These are phyloP conservation scores for Amanita exitialis DNA, from an alignment of 768 basidiomycete species.

Conservation along the genomic window DNA sequence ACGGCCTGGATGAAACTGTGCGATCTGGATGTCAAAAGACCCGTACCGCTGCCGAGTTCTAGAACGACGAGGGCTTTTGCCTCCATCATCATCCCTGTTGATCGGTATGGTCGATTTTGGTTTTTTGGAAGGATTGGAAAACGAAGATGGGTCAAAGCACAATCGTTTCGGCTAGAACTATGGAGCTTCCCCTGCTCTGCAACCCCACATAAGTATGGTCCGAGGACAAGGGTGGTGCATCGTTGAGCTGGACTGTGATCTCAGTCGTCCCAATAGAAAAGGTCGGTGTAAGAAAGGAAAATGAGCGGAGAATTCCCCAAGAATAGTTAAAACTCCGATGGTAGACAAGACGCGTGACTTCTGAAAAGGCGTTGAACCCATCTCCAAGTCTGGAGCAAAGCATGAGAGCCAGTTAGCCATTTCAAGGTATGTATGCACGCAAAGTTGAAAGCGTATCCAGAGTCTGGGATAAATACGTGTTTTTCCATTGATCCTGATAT, in stretches of 20 bases:
- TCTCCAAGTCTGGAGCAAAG: constrained; percentile 24
- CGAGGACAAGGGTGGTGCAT: constrained; percentile 56
- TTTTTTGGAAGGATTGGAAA: constrained; percentile 22
- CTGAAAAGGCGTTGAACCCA: constrained; percentile 42
- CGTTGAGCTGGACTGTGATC: constrained; percentile 52
- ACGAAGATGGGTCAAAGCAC: constrained; percentile 31
- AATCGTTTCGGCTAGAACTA: constrained; percentile 58
- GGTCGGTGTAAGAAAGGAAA: constrained; percentile 25
- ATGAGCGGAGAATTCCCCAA: no score
- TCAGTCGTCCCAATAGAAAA: constrained; percentile 7
- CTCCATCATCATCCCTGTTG: neutral
- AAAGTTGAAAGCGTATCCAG: constrained; percentile 66
- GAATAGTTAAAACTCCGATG: no score
- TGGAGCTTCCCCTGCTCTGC: constrained; percentile 79
- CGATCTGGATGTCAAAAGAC: no score
- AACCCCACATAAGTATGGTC: constrained; percentile 78
- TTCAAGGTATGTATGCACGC: constrained; percentile 60
- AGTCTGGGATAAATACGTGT: constrained; percentile 40
- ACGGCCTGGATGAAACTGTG: no score
- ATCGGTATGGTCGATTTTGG: neutral
- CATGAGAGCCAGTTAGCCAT: constrained; percentile 54
- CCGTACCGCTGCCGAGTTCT: constrained; percentile 83
- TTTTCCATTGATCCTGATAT: neutral
- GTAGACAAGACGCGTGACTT: constrained; percentile 11
- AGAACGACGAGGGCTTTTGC: constrained; percentile 35